Conservation (phyloP, 108 stramenopile species). For the Nitzschia sp. region DNA sequence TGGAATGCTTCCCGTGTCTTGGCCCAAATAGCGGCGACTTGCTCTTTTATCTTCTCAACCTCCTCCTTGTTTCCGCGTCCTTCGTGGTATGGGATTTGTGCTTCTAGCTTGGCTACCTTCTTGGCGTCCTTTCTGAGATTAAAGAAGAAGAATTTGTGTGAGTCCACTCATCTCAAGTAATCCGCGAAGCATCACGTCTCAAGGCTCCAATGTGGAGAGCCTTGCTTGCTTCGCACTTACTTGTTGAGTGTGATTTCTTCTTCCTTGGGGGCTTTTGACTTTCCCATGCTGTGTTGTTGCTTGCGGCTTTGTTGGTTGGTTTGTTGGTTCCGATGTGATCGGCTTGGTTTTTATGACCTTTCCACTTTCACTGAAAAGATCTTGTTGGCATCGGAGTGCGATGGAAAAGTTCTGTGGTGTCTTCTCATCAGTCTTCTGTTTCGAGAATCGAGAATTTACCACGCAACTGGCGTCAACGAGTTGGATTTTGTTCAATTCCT, state of each 20-base stretch:
- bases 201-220: background rate
- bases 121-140: slow-evolving; percentile 75
- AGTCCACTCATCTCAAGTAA: background rate
- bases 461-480: no score
- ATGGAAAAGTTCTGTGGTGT: slow-evolving; percentile 4
- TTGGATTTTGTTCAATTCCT: no score
- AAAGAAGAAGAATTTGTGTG: background rate
- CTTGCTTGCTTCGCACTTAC: slow-evolving; percentile 43
- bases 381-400: background rate
- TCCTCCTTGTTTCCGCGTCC: slow-evolving; percentile 80
- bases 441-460: background rate
- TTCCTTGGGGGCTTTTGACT: slow-evolving; percentile 34
- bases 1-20: slow-evolving; percentile 59
- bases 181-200: background rate
- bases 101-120: slow-evolving; percentile 76
- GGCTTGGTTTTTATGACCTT: background rate
- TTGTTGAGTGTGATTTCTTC: slow-evolving; percentile 72
- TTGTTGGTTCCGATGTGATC: background rate
- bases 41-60: slow-evolving; percentile 73
- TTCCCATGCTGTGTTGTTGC: slow-evolving; percentile 39
- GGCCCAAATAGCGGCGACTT: slow-evolving; percentile 65
- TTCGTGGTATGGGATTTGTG: slow-evolving; percentile 85
- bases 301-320: background rate
- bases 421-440: slow-evolving; percentile 1
- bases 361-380: slow-evolving; percentile 6